Conservation (phyloP, 1,139 yeast genomes). For the Candida sp. region DNA sequence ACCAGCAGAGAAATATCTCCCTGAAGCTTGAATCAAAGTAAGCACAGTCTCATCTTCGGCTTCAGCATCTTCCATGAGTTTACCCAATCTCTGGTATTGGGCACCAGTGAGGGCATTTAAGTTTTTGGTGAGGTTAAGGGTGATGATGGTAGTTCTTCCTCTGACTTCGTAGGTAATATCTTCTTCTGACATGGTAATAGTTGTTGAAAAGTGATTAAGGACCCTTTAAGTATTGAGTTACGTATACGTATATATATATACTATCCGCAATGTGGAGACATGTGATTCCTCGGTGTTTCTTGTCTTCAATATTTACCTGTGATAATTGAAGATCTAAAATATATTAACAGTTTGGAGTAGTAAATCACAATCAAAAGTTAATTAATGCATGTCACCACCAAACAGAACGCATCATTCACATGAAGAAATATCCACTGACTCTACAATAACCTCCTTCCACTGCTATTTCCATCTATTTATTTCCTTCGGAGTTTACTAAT, state of each 20-base stretch:
- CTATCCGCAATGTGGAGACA: background rate
- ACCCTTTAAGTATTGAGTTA: background rate
- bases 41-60: slow-evolving; percentile 60
- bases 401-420: too few species aligned
- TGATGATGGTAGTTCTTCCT: slow-evolving; percentile 60
- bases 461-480: too few species aligned
- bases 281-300: background rate
- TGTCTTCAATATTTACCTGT: background rate
- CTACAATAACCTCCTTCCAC: too few species aligned
- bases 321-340: background rate
- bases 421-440: too few species aligned
- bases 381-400: too few species aligned
- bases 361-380: background rate
- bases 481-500: too few species aligned
- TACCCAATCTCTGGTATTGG: slow-evolving; percentile 65
- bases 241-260: background rate
- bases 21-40: slow-evolving; percentile 70
- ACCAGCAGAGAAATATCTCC: slow-evolving; percentile 82
- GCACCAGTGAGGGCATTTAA: slow-evolving; percentile 68
- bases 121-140: slow-evolving; percentile 58
- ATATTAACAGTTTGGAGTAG: background rate
- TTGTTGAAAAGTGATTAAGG: too few species aligned
- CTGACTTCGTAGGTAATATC: slow-evolving; percentile 48
- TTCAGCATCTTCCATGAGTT: slow-evolving; percentile 62
- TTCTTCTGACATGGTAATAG: slow-evolving; percentile 11